Conservation (phyloP, 139 green algal species). For the Deuterostichococcus epilithicus region DNA sequence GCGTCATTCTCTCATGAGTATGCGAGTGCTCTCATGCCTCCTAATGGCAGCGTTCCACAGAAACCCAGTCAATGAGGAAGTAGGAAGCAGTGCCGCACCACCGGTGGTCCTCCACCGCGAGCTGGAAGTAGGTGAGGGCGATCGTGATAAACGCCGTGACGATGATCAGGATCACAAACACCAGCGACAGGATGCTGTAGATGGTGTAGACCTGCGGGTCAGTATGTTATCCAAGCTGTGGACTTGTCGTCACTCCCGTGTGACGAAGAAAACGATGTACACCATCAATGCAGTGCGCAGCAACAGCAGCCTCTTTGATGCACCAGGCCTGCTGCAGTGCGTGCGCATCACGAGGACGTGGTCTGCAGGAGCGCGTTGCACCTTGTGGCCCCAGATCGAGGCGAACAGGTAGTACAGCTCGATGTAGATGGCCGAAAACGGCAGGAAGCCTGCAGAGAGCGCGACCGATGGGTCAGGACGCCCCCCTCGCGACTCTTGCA, state of each 20-base stretch:
- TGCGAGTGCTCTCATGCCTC: too few relatives aligned
- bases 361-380: too few relatives aligned
- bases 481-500: too few relatives aligned
- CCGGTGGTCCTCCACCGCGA: constrained; percentile 84
- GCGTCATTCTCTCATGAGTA: too few relatives aligned
- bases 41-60: too few relatives aligned
- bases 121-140: constrained; percentile 92
- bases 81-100: neutral
- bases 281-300: too few relatives aligned
- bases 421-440: constrained; percentile 94
- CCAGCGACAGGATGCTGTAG: constrained; percentile 88
- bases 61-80: too few relatives aligned
- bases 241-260: neutral
- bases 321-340: too few relatives aligned
- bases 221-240: too few relatives aligned
- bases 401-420: constrained; percentile 97
- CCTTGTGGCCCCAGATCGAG: constrained; percentile 92
- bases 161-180: constrained; percentile 88
- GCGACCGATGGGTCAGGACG: neutral
- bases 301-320: too few relatives aligned
- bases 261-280: neutral
- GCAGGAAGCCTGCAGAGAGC: constrained; percentile 63
- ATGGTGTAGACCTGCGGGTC: constrained; percentile 79
- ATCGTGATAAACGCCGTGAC: constrained; percentile 92
- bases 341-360: too few relatives aligned